These are phyloP conservation scores for Spergularia bocconei DNA, from an alignment of 148 eudicot species.

Conservation along the genomic window DNA sequence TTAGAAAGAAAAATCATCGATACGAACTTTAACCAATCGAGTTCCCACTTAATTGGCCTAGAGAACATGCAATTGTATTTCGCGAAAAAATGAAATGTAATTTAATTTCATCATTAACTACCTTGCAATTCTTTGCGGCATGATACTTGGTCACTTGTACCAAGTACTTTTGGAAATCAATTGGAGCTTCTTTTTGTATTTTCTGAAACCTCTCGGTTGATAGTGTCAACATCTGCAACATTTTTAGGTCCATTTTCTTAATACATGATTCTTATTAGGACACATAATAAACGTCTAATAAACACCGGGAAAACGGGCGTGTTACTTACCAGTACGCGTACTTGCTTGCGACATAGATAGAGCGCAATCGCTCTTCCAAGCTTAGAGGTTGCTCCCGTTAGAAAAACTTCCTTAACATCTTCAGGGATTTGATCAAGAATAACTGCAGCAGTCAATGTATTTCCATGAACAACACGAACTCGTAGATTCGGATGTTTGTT, in stretches of 20 bases:
- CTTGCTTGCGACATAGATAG: constrained; percentile 47
- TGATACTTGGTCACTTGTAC: constrained; percentile 88
- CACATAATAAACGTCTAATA: no score
- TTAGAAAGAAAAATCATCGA: no score
- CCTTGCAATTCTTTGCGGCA: constrained; percentile 91
- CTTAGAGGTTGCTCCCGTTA: constrained; percentile 79
- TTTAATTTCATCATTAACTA: constrained; percentile 8
- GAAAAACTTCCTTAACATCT: constrained; percentile 54
- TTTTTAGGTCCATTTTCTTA: not conserved
- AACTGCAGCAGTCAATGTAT: constrained; percentile 77
- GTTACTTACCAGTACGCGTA: constrained; percentile 60
- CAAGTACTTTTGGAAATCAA: constrained; percentile 62
- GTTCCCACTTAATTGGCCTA: no score
- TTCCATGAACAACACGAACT: constrained; percentile 77
- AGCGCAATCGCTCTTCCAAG: constrained; percentile 85
- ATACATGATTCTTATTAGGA: no score
- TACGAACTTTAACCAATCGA: no score
- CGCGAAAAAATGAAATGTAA: no score
- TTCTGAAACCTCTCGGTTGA: constrained; percentile 86
- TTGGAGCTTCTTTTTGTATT: constrained; percentile 78
- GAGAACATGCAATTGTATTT: no score
- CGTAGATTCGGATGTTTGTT: constrained; percentile 68
- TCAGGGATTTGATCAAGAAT: constrained; percentile 52
- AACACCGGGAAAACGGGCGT: not conserved
- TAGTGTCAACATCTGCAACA: constrained; percentile 75